A percentile compares a stretch with the other conserved stretches of the same genome.
These are phyloP conservation scores for Tagetes patula DNA, from an alignment of 129 eudicot species.

Conservation along the genomic window DNA sequence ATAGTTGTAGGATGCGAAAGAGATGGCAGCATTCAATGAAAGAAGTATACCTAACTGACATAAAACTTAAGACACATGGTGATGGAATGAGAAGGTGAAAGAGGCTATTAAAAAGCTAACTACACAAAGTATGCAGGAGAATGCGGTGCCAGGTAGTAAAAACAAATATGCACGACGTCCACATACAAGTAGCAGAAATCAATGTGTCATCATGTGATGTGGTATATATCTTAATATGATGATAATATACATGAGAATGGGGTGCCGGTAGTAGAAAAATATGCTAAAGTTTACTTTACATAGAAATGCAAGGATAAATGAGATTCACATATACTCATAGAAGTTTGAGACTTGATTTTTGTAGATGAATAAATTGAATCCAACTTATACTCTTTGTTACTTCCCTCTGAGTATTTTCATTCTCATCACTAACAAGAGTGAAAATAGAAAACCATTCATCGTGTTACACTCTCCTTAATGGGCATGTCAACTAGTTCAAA, in stretches of 20 bases:
- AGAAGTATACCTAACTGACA: not conserved
- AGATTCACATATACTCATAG: not conserved
- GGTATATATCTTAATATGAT: slow-evolving; percentile 1
- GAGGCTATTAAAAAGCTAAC: not conserved
- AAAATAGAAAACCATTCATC: not conserved
- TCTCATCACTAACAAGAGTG: not conserved
- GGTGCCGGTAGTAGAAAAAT: not conserved
- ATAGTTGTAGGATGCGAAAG: not conserved
- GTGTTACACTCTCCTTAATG: not conserved
- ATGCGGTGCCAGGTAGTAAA: too few species aligned
- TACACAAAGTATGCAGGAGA: not conserved
- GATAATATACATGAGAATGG: not conserved
- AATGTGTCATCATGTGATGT: not conserved
- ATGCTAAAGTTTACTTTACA: not conserved
- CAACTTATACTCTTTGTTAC: not conserved
- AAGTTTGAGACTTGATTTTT: not conserved
- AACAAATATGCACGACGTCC: not conserved
- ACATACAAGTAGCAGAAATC: not conserved
- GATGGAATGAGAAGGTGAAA: not conserved
- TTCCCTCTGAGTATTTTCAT: not conserved
- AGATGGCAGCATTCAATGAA: not conserved
- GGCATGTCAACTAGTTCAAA: not conserved
- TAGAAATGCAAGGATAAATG: not conserved
- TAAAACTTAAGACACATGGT: not conserved
- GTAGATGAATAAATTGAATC: not conserved